A percentile compares a stretch with the other conserved stretches of the same genome.
Conservation (phyloP, 2,329 filamentous ascomycete genomes). For the Neurospora sp. region DNA sequence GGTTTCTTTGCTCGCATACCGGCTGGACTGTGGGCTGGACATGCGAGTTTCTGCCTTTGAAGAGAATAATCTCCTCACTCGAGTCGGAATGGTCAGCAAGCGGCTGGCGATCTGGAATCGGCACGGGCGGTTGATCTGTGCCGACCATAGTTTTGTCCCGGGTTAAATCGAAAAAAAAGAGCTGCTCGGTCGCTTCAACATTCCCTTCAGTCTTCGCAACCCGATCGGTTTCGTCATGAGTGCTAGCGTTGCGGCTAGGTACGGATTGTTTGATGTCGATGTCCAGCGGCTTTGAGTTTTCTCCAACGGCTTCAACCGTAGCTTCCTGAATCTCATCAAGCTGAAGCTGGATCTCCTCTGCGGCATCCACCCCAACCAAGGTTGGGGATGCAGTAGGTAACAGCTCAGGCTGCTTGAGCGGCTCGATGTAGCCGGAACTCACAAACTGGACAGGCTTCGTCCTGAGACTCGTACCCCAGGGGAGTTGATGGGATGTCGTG, state of each 20-base stretch:
- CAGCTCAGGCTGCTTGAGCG: constrained; percentile 28
- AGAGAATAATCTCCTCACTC: constrained; percentile 65
- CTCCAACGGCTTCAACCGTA: background rate
- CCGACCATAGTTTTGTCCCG: constrained; percentile 20
- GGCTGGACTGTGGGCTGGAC: constrained; percentile 2
- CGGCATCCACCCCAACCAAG: background rate
- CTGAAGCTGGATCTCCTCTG: background rate
- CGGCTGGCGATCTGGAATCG: constrained; percentile 11
- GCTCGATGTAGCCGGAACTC: constrained; percentile 42
- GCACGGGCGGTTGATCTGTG: constrained; percentile 2
- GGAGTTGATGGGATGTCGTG: constrained; percentile 35
- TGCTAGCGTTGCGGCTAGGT: background rate
- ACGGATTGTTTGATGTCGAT: background rate
- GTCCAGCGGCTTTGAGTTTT: background rate
- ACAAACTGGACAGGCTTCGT: constrained; percentile 41
- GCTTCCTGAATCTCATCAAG: background rate
- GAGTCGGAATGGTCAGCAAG: constrained; percentile 35
- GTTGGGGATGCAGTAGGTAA: background rate
- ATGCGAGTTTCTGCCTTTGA: constrained; percentile 30
- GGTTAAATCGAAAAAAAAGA: constrained; percentile 30
- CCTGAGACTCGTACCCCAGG: constrained; percentile 34
- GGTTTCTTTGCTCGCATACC: background rate
- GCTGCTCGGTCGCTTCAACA: constrained; percentile 1
- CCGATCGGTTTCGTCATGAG: background rate
- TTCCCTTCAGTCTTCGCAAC: background rate